A percentile compares a stretch with the other conserved stretches of the same genome.
Conservation (phyloP, 345 rosid genomes). For the Dimocarpus longan region DNA sequence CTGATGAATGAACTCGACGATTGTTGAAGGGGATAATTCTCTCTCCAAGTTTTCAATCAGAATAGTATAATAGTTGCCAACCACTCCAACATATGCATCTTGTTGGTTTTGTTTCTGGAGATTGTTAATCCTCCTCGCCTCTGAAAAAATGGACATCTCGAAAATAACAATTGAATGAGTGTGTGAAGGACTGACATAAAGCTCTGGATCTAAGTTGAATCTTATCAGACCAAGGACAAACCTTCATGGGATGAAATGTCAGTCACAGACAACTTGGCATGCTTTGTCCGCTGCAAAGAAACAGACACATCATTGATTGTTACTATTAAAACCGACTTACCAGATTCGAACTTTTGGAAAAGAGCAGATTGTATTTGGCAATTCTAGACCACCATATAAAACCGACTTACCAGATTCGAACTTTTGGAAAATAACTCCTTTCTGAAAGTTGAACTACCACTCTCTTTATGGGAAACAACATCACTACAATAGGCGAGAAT, state of each 20-base stretch:
- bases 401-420: slow-evolving; percentile 19
- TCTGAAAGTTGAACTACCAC: neutral
- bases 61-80: slow-evolving; percentile 7
- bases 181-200: neutral
- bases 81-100: slow-evolving; percentile 44
- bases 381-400: slow-evolving; percentile 1
- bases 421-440: neutral
- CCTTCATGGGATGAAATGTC: slow-evolving; percentile 29
- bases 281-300: slow-evolving; percentile 28
- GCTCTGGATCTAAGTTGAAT: neutral
- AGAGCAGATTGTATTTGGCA: neutral
- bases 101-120: neutral
- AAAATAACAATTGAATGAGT: neutral
- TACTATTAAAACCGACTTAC: slow-evolving; percentile 2
- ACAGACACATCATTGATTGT: slow-evolving; percentile 10
- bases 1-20: slow-evolving; percentile 37
- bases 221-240: slow-evolving; percentile 8
- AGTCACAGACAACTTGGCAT: slow-evolving; percentile 5
- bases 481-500: neutral
- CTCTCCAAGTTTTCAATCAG: slow-evolving; percentile 49
- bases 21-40: slow-evolving; percentile 35
- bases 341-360: neutral
- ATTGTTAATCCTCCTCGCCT: slow-evolving; percentile 9
- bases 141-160: neutral
- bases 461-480: neutral